Evolutionary conservation across 305 asterid genomes (phyloP).

Genomic region (Withania somnifera): DNA sequence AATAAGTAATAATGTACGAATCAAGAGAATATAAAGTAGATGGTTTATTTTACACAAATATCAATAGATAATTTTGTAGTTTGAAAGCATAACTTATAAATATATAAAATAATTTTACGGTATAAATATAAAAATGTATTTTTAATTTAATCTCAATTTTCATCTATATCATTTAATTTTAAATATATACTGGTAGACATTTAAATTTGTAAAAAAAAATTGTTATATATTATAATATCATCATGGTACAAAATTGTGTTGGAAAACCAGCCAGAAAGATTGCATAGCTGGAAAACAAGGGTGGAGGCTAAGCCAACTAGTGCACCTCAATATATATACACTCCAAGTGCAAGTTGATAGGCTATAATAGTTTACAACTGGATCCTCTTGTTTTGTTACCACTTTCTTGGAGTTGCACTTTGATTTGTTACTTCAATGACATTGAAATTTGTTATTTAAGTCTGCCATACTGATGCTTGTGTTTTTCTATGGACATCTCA

Average conservation of each 20-base stretch:
- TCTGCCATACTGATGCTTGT: not conserved
- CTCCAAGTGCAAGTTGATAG: not conserved
- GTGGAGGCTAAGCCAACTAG: not conserved
- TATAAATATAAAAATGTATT: no score
- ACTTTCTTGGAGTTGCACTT: not conserved
- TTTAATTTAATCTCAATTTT: no score
- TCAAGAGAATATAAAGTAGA: not conserved
- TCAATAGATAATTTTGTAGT: not conserved
- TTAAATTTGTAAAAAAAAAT: no score
- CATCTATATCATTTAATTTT: no score
- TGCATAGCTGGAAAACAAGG: not conserved
- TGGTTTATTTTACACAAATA: not conserved
- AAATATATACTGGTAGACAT: no score
- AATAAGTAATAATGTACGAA: not conserved
- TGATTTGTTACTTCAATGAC: not conserved
- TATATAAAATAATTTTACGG: not conserved
- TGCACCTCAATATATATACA: not conserved
- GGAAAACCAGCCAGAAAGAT: not conserved
- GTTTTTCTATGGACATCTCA: not conserved
- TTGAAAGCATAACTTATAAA: not conserved
- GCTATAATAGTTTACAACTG: not conserved
- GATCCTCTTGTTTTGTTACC: not conserved
- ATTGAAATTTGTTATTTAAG: not conserved
- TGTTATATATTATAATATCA: not conserved
- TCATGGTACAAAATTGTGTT: not conserved